These are phyloP conservation scores for Botryotinia calthae DNA, from an alignment of 2,329 filamentous ascomycete species.

Conservation along the genomic window DNA sequence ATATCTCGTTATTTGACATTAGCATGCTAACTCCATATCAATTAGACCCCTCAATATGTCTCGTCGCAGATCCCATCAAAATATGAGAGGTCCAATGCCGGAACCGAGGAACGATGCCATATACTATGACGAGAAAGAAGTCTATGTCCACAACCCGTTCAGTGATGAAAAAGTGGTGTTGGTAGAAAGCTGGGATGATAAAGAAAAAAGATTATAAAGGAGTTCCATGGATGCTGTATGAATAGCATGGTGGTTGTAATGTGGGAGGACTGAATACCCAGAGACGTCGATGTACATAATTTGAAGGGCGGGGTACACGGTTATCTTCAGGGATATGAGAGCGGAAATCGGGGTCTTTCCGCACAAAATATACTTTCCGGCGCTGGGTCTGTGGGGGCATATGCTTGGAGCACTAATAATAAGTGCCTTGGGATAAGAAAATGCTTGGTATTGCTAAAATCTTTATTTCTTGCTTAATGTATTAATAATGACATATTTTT, in stretches of 20 bases:
- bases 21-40: neutral
- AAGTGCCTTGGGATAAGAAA: neutral
- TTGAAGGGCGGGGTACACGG: neutral
- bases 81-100: neutral
- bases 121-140: slow-evolving; percentile 17
- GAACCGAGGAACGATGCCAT: neutral
- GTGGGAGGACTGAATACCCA: neutral
- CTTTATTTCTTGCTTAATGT: neutral
- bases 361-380: neutral
- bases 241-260: neutral
- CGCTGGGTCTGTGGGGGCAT: neutral
- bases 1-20: neutral
- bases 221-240: no score
- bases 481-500: neutral
- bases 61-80: neutral
- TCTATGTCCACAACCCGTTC: slow-evolving; percentile 7
- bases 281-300: neutral
- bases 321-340: neutral
- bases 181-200: neutral
- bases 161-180: slow-evolving; percentile 19
- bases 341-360: neutral
- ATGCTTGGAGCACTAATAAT: neutral
- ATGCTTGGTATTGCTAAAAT: neutral
- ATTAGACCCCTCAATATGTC: slow-evolving; percentile 6
- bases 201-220: neutral